Base-by-base conservation (phyloP, 148 eudicot genomes). In the Euryodendron excelsum region DNA sequence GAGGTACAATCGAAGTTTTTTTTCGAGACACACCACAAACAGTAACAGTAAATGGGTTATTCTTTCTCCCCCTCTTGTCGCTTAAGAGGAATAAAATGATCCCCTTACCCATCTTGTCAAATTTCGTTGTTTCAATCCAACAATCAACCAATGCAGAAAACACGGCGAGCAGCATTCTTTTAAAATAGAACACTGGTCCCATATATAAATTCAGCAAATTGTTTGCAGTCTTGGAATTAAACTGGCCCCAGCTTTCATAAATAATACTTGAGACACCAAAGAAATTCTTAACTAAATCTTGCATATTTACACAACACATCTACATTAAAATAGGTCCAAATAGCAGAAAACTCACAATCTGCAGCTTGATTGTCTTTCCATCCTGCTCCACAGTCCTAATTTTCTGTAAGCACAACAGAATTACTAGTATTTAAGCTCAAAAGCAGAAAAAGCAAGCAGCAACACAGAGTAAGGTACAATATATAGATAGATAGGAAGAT, bases 311-410 rank as follows among this genome's bases (percentile, higher is more conserved):
- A 33, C 17, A 30, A 17, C 34, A 21, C 44, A 34, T 66, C 18
- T 17, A 15, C 34, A 21, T 21, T 61, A 8, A 4, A 12, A 11
- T 4, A 41, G 11, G 30, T 52, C 36, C 20, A 55, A n/a, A 55
- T 23, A 27, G 60, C 47, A 28, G 11, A 25, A 18, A 66, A 84
- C 98, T 91, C 81, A 94, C 98, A 86, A 94, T 94, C 84, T 94
- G 98, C 74, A 92, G 84, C 86, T 94, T 94, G 83, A 86, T 82
- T 28, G 97, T 92, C 92, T 92, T 94, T 31, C 92, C 91, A 59
- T 94, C 95, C 78, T 81, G 89, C 88, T 94, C 98, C 73, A 92
- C 91, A n/a, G 98, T 92, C 83, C 98, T 84, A 76, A 94, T 94
- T 92, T 94, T 94, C 98, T 94, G 84, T 10, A 81, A 34, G 14